Percentiles rank a stretch among this genome's conserved stretches.
Evolutionary conservation across 306 rosid genomes (phyloP).

Genomic region (Medicago truncatula): DNA sequence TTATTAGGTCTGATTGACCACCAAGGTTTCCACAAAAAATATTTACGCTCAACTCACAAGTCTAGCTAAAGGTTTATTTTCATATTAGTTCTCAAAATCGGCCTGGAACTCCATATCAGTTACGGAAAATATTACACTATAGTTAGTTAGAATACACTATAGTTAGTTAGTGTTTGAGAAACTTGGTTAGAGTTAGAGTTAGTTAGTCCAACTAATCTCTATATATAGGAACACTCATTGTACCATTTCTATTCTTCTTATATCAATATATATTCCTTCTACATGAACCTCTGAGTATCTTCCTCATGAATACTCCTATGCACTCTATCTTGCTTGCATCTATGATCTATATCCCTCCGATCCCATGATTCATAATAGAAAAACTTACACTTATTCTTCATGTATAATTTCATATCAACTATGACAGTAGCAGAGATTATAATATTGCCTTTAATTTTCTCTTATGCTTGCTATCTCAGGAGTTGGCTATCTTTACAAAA

Average conservation of each 20-base stretch:
- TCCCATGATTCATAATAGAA: too few relatives aligned
- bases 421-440: conserved; percentile 19
- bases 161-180: too few relatives aligned
- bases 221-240: too few relatives aligned
- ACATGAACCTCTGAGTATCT: too few relatives aligned
- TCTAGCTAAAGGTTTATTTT: conserved; percentile 19
- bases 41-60: neutral
- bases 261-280: too few relatives aligned
- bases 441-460: neutral
- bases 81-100: neutral
- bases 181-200: too few relatives aligned
- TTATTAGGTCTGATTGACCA: neutral
- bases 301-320: too few relatives aligned
- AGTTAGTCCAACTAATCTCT: too few relatives aligned
- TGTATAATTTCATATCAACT: conserved; percentile 9
- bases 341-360: too few relatives aligned
- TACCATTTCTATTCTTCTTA: too few relatives aligned
- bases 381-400: neutral
- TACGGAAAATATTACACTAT: neutral
- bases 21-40: neutral
- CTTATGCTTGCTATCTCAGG: conserved; percentile 13
- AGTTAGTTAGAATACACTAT: too few relatives aligned
- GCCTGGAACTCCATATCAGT: neutral
- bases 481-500: conserved; percentile 8
- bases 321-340: too few relatives aligned